Base-by-base conservation (phyloP, 192 early-diverging fungal species). In the Spizellomyces sp. region DNA sequence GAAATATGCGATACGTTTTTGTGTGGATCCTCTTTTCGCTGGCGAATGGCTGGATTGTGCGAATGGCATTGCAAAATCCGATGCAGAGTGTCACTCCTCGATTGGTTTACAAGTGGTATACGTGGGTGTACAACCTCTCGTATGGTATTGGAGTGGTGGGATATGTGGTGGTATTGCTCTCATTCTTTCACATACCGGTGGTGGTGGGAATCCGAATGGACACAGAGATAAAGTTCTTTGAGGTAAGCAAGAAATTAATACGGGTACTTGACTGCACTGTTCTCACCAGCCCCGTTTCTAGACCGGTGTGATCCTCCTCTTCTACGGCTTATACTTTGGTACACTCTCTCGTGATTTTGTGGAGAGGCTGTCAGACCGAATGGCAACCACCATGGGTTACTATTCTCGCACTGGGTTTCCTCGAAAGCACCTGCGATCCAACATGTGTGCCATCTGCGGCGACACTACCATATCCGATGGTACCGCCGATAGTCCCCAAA, bases 321-420 rank as follows among this genome's bases (percentile, higher is more conserved):
- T 86, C 64, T 86, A 86, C 56, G 81, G 78, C 6, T 70, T 86
- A 6, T 83, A 86, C 52, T 83, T 86, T 66, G 81, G 81, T 45
- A 82, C 79, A 15, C 74, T 83, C 46, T 75, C 79, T 45, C 76
- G 81, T 36, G 81, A 86, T 69, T 79, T 80, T 70, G 84, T 86
- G 8, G 84, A 81, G 67, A 67, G 82, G 6, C 73, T 86, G 8
- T 74, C 77, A 2, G 84, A 86, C 60, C 70, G 77, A 43, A 86
- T 86, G 84, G 84, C 84, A 9, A 41, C 71, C 17, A 68, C 27
- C 50, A 78, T 80, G 59, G 84, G 81, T 5, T 86, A 80, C 74
- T 82, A 80, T 70, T 58, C 69, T 14, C 69, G 64, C 14, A 66
- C 70, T 6, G 84, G 84, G 27, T 80, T 86, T 58, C 84, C 84